Base-by-base conservation (phyloP, 257 asterid species). In the Coffea canephora region DNA sequence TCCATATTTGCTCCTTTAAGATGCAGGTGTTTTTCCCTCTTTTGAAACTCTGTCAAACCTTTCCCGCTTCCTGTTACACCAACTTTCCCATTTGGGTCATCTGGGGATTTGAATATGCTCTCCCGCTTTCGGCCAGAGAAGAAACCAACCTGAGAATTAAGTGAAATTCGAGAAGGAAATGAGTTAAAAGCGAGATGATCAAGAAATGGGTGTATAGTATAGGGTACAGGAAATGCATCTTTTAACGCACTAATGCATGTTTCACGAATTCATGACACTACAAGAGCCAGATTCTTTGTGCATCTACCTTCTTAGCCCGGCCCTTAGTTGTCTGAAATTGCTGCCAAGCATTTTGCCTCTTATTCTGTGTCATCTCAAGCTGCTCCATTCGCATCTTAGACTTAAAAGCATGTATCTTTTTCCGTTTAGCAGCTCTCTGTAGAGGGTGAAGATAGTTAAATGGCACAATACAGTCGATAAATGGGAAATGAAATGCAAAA, bases 31-130 rank as follows among this genome's bases (percentile, higher is more conserved):
- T 95, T 95, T 81, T 95, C 99, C 85, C 99, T 85, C 91, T 83
- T 93, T 88, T 93, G 99, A 74, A 95, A 95, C 57, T 95, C 99
- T 0, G 99, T 95, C 85, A 95, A 84, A 39, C 98, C 98, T 85
- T 93, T 95, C 69, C 98, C 99, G 69, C 97, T 95, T 80, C 99
- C 99, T 3, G 98, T 93, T 55, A 92, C 97, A 66, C 99, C 99
- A 50, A 93, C 99, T 87, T 95, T 95, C 66, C 98, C 99, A 9
- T 86, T 88, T 25, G 97, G 98, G 76, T 95, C 98, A 9, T 92
- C 98, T 5, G 98, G 97, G 76, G 99, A 95, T 82, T 94, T 95
- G 78, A 95, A 93, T 77, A 95, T 95, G 87, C 99, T 94, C 89
- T 95, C 99, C 19, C 94, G 85, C 88, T 93, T 95, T 82, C 97